Percentiles rank a stretch among this genome's conserved stretches.
Conservation (phyloP, 2,329 filamentous ascomycete genomes). For the Coniella vitis region DNA sequence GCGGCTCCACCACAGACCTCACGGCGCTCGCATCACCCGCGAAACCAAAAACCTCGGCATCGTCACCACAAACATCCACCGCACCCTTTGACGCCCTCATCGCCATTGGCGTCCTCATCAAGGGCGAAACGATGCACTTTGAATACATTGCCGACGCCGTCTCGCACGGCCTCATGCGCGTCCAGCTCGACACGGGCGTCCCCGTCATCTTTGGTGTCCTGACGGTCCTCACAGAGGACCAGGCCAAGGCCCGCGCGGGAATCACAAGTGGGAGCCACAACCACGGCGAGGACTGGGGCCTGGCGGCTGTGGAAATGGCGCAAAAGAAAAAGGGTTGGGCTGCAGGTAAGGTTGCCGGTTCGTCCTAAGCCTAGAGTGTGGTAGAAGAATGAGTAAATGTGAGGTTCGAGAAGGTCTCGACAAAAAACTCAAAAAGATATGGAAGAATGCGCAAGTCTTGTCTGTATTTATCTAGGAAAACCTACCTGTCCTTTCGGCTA, state of each 20-base stretch:
- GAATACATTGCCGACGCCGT: constrained; percentile 95
- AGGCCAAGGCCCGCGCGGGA: constrained; percentile 79
- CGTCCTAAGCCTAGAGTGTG: constrained; percentile 3
- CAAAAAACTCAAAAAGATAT: no score
- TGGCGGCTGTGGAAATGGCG: constrained; percentile 88
- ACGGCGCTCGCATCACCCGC: constrained; percentile 38
- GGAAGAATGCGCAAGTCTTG: no score
- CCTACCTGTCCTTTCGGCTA: no score
- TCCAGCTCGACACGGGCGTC: constrained; percentile 81
- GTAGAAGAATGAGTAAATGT: not conserved
- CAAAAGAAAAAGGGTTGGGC: constrained; percentile 81
- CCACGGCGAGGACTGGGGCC: constrained; percentile 94
- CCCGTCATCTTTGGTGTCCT: constrained; percentile 90
- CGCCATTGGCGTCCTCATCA: constrained; percentile 92
- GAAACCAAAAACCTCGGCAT: constrained; percentile 25
- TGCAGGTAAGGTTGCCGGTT: constrained; percentile 57
- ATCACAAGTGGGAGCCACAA: constrained; percentile 68
- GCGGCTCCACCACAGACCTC: constrained; percentile 61
- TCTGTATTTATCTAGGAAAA: no score
- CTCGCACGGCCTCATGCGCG: constrained; percentile 86
- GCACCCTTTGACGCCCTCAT: constrained; percentile 87
- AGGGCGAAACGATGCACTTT: constrained; percentile 99
- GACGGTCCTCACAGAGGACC: constrained; percentile 82
- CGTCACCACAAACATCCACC: constrained; percentile 30
- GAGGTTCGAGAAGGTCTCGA: no score